These are phyloP conservation scores for Beauveria caledonica DNA, from an alignment of 2,329 filamentous ascomycete species.

Conservation along the genomic window DNA sequence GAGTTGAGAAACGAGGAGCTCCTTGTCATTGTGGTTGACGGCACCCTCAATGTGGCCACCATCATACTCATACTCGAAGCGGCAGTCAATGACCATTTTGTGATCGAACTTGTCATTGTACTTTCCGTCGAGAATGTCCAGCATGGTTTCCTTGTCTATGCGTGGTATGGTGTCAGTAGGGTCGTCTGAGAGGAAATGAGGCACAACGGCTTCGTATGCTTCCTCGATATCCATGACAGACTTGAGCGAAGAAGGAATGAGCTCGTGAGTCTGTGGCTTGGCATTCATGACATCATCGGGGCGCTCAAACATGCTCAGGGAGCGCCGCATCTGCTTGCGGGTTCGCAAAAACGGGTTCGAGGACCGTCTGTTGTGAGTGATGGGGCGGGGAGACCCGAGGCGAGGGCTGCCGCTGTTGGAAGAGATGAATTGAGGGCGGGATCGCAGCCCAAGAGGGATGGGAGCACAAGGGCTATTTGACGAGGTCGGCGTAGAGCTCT, in stretches of 20 bases:
- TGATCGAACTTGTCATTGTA: conserved; percentile 70
- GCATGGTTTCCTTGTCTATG: conserved; percentile 71
- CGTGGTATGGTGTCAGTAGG: conserved; percentile 81
- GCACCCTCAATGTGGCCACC: conserved; percentile 92
- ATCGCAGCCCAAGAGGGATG: conserved; percentile 51
- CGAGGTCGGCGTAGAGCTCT: conserved; percentile 55
- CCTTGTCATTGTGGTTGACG: conserved; percentile 96
- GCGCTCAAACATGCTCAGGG: conserved; percentile 96
- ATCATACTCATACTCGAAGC: conserved; percentile 97
- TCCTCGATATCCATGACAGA: conserved; percentile 82
- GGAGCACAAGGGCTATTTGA: conserved; percentile 50
- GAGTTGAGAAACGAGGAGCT: conserved; percentile 69
- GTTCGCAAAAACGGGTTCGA: conserved; percentile 66
- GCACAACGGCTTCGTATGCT: conserved; percentile 62
- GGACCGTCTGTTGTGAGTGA: conserved; percentile 60
- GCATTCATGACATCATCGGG: conserved; percentile 80
- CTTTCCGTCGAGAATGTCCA: conserved; percentile 81
- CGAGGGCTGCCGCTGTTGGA: conserved; percentile 47
- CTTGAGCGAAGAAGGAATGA: conserved; percentile 43
- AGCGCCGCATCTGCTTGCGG: conserved; percentile 82
- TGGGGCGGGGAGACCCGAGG: conserved; percentile 64
- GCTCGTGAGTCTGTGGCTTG: conserved; percentile 51
- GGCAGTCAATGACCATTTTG: conserved; percentile 86
- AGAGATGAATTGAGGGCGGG: conserved; percentile 57
- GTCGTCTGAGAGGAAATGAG: conserved; percentile 74